phyloP scores from a whole-genome alignment of 2,329 filamentous ascomycete species.

The Tolypocladium nubicola region DNA sequence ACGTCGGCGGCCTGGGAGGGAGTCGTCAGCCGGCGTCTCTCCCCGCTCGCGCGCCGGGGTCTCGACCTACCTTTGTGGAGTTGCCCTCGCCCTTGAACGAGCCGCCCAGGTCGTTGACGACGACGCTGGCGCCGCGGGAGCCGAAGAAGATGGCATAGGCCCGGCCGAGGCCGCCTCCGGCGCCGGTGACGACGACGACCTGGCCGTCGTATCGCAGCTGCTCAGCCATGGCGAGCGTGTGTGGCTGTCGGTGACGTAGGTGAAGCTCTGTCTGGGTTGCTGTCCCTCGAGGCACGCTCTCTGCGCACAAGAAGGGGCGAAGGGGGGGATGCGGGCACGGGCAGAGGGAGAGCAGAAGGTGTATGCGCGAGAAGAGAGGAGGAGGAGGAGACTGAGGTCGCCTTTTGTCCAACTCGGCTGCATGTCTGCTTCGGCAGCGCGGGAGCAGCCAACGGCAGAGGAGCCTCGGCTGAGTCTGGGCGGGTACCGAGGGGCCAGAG shows the following conservation, averaged over 20 bases:
- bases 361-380: not conserved
- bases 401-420: not conserved
- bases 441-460: not conserved
- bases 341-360: not conserved
- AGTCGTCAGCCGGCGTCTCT: not conserved
- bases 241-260: conserved; percentile 4
- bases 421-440: not conserved
- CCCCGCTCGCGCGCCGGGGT: conserved; percentile 4
- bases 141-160: conserved; percentile 86
- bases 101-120: conserved; percentile 91
- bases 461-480: conserved; percentile 6
- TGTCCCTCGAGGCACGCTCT: not conserved
- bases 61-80: conserved; percentile 62
- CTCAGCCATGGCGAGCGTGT: conserved; percentile 40
- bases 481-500: conserved; percentile 15
- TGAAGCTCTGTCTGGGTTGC: not conserved
- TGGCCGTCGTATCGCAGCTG: conserved; percentile 76
- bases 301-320: not conserved
- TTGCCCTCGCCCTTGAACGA: conserved; percentile 89
- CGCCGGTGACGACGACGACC: conserved; percentile 74
- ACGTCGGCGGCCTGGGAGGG: conserved; percentile 61
- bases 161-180: conserved; percentile 69
- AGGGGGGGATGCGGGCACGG: not conserved
- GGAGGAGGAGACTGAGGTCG: conserved; percentile 1
- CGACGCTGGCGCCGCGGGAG: conserved; percentile 82